phyloP scores from a whole-genome alignment of 2,329 filamentous ascomycete species.

The Colletotrichum noveboracense region DNA sequence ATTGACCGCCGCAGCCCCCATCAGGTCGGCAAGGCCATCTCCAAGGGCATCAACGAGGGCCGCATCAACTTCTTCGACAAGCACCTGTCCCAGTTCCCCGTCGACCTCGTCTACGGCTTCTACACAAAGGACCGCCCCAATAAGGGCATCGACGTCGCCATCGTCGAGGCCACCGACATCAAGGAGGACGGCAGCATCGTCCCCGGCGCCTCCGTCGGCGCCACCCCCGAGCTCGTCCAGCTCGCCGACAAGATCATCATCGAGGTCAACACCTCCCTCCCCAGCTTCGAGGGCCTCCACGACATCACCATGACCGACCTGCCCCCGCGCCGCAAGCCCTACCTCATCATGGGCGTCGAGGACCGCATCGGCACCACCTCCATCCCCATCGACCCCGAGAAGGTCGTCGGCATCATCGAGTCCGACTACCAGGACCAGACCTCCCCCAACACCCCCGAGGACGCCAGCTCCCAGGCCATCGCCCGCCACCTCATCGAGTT shows the following conservation, averaged over 20 bases:
- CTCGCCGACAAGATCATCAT: conserved; percentile 92
- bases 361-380: conserved; percentile 85
- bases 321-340: conserved; percentile 81
- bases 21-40: conserved; percentile 89
- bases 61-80: conserved; percentile 94
- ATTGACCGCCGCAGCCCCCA: conserved; percentile 85
- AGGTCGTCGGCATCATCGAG: conserved; percentile 84
- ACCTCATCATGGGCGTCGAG: conserved; percentile 83
- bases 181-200: conserved; percentile 90
- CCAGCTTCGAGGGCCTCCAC: conserved; percentile 86
- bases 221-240: conserved; percentile 84
- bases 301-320: conserved; percentile 91
- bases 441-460: conserved; percentile 76
- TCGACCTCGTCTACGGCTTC: conserved; percentile 84
- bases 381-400: conserved; percentile 84
- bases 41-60: conserved; percentile 88
- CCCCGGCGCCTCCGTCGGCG: conserved; percentile 84
- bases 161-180: conserved; percentile 87
- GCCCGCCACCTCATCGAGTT: conserved; percentile 81
- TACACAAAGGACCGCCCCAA: conserved; percentile 82
- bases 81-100: conserved; percentile 90
- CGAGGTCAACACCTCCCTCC: conserved; percentile 87
- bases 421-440: conserved; percentile 82
- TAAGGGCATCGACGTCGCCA: conserved; percentile 80
- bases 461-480: conserved; percentile 75